These are phyloP conservation scores for Gaertneriomyces semiglobifer DNA, from an alignment of 192 early-diverging fungal genomes.

Conservation along the genomic window DNA sequence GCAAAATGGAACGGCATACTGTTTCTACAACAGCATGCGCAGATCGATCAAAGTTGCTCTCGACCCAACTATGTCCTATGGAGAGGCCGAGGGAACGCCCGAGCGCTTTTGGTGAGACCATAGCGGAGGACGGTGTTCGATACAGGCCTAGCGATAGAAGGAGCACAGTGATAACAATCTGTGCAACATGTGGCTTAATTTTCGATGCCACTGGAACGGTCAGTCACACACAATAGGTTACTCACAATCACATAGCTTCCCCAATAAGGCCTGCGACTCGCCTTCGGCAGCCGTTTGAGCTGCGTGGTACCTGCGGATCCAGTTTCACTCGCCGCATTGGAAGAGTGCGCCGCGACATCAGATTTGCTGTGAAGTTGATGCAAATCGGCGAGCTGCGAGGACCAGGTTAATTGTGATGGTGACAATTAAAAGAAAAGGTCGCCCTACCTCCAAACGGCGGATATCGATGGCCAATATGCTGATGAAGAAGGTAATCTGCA, in stretches of 20 bases:
- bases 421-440: constrained; percentile 14
- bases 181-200: neutral
- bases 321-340: no score
- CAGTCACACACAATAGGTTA: neutral
- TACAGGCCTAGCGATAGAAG: constrained; percentile 37
- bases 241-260: constrained; percentile 33
- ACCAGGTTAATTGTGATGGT: neutral
- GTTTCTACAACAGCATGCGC: no score
- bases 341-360: no score
- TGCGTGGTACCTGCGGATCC: no score
- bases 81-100: no score
- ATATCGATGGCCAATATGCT: constrained; percentile 81
- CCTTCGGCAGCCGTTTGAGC: no score
- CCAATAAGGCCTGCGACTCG: constrained; percentile 24
- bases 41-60: no score
- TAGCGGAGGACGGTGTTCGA: constrained; percentile 16
- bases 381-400: constrained; percentile 39
- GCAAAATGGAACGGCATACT: no score
- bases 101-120: no score
- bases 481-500: constrained; percentile 77
- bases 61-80: no score
- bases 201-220: no score
- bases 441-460: constrained; percentile 64
- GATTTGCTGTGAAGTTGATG: constrained; percentile 25
- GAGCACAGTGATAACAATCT: constrained; percentile 34